Percentiles rank a stretch among this genome's conserved stretches.
Conservation (phyloP, 495 filamentous ascomycete species). For the Aspergillus steynii region DNA sequence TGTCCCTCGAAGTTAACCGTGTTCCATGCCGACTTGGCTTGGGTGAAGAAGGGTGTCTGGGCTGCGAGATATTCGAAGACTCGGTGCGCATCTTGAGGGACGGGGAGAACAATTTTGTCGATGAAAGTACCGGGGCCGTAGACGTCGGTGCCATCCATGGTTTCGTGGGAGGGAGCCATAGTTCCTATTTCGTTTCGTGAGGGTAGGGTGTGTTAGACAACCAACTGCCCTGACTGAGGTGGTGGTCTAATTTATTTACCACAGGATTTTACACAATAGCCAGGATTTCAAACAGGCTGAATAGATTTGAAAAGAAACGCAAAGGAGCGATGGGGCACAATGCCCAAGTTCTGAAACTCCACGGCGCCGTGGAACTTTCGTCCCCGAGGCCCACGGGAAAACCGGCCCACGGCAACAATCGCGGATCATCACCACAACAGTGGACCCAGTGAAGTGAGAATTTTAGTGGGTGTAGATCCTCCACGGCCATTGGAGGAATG, state of each 20-base stretch:
- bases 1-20: conserved; percentile 30
- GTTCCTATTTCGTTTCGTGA: conserved; percentile 1
- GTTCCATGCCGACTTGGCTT: conserved; percentile 25
- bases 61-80: conserved; percentile 27
- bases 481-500: no score
- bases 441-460: no score
- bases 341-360: background rate
- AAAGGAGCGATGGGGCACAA: background rate
- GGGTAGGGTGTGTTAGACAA: background rate
- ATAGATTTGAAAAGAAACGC: background rate
- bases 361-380: conserved; percentile 1
- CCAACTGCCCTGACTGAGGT: no score
- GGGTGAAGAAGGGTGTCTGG: conserved; percentile 26
- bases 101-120: conserved; percentile 26
- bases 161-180: conserved; percentile 18
- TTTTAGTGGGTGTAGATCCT: no score
- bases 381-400: no score
- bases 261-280: no score
- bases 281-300: no score
- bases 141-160: conserved; percentile 19
- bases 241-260: no score
- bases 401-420: no score
- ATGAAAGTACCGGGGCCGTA: conserved; percentile 34
- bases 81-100: conserved; percentile 26
- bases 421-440: no score